phyloP scores from a whole-genome alignment of 805 yeast species.

The Pichia deserticola region DNA sequence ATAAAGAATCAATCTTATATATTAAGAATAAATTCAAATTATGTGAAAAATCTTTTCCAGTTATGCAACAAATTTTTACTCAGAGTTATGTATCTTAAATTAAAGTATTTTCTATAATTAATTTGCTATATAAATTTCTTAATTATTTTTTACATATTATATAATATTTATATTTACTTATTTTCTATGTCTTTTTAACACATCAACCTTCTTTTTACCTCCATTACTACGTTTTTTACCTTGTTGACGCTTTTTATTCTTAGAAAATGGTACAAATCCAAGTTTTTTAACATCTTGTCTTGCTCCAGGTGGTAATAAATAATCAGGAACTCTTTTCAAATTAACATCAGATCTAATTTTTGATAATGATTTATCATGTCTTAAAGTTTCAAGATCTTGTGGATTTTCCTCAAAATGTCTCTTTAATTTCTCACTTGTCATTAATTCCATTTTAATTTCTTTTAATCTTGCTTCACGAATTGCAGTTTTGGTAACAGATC shows the following conservation, averaged over 20 bases:
- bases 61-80: no score
- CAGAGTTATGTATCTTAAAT: no score
- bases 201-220: constrained; percentile 40
- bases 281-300: constrained; percentile 47
- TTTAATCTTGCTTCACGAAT: constrained; percentile 89
- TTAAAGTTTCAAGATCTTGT: constrained; percentile 77
- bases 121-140: no score
- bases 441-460: constrained; percentile 79
- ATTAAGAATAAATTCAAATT: no score
- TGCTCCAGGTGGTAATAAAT: constrained; percentile 75
- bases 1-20: no score
- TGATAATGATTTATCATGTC: constrained; percentile 88
- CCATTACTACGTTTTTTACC: constrained; percentile 21
- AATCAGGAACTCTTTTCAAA: constrained; percentile 87
- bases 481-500: constrained; percentile 85
- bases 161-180: background rate
- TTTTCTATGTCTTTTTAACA: constrained; percentile 37
- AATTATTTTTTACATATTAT: no score
- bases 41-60: no score
- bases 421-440: constrained; percentile 83
- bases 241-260: constrained; percentile 28
- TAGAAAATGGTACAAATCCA: constrained; percentile 65
- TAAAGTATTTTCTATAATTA: no score
- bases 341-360: constrained; percentile 77
- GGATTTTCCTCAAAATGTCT: constrained; percentile 97